Conservation (phyloP, 2,329 filamentous ascomycete genomes). For the Fusarium multiceps region DNA sequence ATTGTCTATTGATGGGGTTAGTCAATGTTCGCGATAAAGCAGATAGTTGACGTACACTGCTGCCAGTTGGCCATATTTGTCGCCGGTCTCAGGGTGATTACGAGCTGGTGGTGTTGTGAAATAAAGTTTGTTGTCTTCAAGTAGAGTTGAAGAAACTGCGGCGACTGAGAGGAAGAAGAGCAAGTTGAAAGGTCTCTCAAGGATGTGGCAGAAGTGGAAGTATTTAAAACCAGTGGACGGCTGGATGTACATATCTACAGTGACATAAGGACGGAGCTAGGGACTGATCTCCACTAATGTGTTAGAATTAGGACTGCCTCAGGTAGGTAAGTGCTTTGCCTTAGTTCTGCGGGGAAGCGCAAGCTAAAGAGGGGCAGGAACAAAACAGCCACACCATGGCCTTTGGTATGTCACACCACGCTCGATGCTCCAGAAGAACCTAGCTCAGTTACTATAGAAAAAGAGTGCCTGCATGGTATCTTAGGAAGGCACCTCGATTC, state of each 20-base stretch:
- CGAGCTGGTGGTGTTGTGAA: neutral
- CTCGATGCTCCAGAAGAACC: neutral
- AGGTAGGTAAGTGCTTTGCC: neutral
- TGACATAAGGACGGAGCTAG: neutral
- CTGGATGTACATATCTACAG: conserved; percentile 4
- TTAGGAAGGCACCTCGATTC: neutral
- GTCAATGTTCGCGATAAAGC: neutral
- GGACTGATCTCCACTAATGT: neutral
- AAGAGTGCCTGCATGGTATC: neutral
- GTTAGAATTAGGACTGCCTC: neutral
- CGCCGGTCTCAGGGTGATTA: conserved; percentile 4
- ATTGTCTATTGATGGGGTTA: conserved; percentile 66
- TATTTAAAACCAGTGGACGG: conserved; percentile 40
- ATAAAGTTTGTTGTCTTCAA: neutral
- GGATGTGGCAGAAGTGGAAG: conserved; percentile 25
- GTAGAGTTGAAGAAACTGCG: conserved; percentile 8
- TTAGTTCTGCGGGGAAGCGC: conserved; percentile 40
- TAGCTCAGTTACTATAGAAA: conserved; percentile 4
- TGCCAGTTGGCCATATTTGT: conserved; percentile 47
- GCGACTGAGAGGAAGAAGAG: conserved; percentile 3
- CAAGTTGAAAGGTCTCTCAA: neutral
- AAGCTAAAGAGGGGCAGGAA: conserved; percentile 18
- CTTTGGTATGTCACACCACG: conserved; percentile 39
- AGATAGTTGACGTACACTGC: conserved; percentile 41
- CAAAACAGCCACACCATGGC: conserved; percentile 26